These are phyloP conservation scores for Fusarium dlaminii DNA, from an alignment of 2,329 filamentous ascomycete genomes.

Conservation along the genomic window DNA sequence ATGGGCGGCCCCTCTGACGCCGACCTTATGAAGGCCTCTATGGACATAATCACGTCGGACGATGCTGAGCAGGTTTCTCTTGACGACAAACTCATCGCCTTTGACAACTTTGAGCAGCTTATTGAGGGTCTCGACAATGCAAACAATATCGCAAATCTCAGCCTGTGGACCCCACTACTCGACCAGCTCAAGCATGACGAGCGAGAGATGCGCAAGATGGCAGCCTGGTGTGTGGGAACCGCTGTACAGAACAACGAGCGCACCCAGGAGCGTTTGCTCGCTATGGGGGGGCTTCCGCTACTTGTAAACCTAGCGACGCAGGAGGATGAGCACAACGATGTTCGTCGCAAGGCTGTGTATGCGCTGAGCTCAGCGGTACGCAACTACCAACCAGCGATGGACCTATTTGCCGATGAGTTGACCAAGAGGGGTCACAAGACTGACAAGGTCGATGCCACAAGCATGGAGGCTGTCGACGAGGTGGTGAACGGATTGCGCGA, in stretches of 20 bases:
- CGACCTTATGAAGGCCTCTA: conserved; percentile 87
- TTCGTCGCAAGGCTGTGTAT: conserved; percentile 87
- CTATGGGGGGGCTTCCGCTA: conserved; percentile 72
- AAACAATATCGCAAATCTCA: conserved; percentile 85
- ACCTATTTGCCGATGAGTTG: conserved; percentile 71
- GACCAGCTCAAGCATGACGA: conserved; percentile 74
- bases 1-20: conserved; percentile 90
- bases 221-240: conserved; percentile 93
- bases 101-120: conserved; percentile 94
- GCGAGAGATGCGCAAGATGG: conserved; percentile 79
- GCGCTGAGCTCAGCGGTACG: conserved; percentile 86
- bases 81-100: conserved; percentile 82
- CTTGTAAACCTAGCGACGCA: conserved; percentile 73
- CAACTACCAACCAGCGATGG: conserved; percentile 89
- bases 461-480: conserved; percentile 87
- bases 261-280: conserved; percentile 76
- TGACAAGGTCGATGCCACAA: conserved; percentile 75
- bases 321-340: conserved; percentile 67
- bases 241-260: conserved; percentile 96
- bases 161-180: conserved; percentile 84
- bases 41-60: conserved; percentile 75
- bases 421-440: conserved; percentile 64
- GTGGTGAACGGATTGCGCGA: conserved; percentile 75
- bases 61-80: conserved; percentile 69
- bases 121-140: conserved; percentile 96